phyloP scores from a whole-genome alignment of 805 yeast genomes.

The Metschnikowia gelsemii region DNA sequence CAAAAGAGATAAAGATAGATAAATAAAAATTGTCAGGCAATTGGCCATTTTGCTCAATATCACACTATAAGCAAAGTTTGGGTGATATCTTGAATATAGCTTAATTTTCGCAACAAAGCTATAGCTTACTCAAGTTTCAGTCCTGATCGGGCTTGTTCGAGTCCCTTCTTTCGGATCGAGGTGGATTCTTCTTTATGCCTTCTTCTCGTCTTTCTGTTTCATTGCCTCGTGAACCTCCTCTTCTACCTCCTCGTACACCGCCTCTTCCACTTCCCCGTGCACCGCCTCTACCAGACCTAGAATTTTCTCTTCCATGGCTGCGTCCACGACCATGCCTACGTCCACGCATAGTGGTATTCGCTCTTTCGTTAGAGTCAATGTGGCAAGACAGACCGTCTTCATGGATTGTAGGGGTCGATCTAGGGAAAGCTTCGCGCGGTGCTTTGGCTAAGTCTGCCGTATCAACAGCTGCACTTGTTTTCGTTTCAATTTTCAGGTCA shows the following conservation, averaged over 20 bases:
- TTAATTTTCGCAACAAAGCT: too few species aligned
- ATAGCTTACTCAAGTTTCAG: too few species aligned
- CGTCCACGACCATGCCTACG: constrained; percentile 11
- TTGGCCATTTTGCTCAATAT: too few species aligned
- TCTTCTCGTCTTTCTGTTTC: constrained; percentile 12
- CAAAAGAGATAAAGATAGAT: too few species aligned
- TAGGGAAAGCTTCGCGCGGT: neutral
- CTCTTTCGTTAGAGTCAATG: constrained; percentile 5
- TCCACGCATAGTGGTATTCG: constrained; percentile 15
- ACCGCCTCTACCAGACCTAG: constrained; percentile 1
- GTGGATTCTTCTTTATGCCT: constrained; percentile 15
- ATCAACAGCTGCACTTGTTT: neutral
- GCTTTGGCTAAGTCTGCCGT: neutral
- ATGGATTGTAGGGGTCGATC: neutral
- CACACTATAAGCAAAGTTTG: too few species aligned
- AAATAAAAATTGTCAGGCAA: too few species aligned
- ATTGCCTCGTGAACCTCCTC: too few species aligned
- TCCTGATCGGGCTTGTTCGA: neutral
- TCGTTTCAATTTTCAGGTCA: neutral
- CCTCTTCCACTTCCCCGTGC: constrained; percentile 18
- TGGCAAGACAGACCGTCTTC: neutral
- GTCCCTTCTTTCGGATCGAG: neutral
- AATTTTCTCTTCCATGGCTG: constrained; percentile 14
- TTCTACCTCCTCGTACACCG: constrained; percentile 15
- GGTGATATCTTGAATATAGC: too few species aligned